Evolutionary conservation across 257 asterid genomes (phyloP).

Genomic region (Echites panduratus): DNA sequence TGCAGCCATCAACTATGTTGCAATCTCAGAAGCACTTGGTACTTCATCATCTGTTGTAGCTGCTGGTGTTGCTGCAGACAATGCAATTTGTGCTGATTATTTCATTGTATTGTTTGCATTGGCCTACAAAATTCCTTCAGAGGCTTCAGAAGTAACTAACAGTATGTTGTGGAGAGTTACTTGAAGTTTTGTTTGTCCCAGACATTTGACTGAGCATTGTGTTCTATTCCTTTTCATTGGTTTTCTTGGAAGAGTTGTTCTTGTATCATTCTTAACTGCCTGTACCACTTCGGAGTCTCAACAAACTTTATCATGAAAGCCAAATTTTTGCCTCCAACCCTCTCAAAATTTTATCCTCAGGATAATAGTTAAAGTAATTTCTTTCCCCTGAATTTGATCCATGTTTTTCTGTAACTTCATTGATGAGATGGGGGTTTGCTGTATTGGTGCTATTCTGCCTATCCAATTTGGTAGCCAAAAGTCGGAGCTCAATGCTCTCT

Average conservation of each 20-base stretch:
- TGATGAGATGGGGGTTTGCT: background rate
- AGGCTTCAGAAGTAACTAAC: slow-evolving; percentile 31
- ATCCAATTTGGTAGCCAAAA: background rate
- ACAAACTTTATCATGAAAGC: background rate
- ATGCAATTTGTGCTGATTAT: slow-evolving; percentile 66
- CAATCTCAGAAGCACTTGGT: slow-evolving; percentile 69
- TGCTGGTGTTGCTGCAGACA: slow-evolving; percentile 93
- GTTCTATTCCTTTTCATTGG: background rate
- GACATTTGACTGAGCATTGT: background rate
- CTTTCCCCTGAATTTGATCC: background rate
- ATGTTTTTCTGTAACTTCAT: background rate
- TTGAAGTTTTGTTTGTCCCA: background rate
- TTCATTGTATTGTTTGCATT: slow-evolving; percentile 59
- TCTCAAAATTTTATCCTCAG: background rate
- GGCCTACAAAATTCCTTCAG: slow-evolving; percentile 74
- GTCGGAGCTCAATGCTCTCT: background rate
- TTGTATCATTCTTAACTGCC: too few relatives aligned
- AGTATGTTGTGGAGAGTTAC: slow-evolving; percentile 17
- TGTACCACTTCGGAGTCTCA: too few relatives aligned
- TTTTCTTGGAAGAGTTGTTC: too few relatives aligned
- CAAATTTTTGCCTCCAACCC: background rate
- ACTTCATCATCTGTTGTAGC: slow-evolving; percentile 72
- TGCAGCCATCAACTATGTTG: slow-evolving; percentile 82
- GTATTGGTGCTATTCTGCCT: background rate
- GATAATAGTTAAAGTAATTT: background rate